Percentiles rank a stretch among this genome's conserved stretches.
Conservation (phyloP, 495 filamentous ascomycete species). For the Penicillium cinerascens region DNA sequence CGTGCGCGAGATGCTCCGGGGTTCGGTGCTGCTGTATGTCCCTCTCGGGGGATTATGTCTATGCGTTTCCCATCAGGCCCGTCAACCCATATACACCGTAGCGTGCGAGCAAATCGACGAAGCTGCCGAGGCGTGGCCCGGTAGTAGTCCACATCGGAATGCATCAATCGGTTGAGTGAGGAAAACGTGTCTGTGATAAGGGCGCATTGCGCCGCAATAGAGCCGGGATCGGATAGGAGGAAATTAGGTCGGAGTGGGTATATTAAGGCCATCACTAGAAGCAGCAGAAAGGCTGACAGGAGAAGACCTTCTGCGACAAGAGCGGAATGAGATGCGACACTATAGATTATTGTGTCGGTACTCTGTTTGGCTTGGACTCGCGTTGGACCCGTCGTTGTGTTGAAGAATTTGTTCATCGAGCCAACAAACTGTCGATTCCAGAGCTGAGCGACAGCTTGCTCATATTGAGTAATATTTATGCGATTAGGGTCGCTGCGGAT, state of each 20-base stretch:
- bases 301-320: slow-evolving; percentile 13
- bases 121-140: slow-evolving; percentile 20
- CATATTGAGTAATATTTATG: not conserved
- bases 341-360: slow-evolving; percentile 2
- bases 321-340: slow-evolving; percentile 13
- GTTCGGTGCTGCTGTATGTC: not conserved
- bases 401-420: slow-evolving; percentile 18
- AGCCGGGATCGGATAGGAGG: slow-evolving; percentile 12
- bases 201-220: slow-evolving; percentile 21
- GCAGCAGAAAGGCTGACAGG: not conserved
- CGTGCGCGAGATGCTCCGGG: not conserved
- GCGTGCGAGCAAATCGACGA: slow-evolving; percentile 12
- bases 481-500: not conserved
- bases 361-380: slow-evolving; percentile 3
- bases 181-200: slow-evolving; percentile 12
- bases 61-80: slow-evolving; percentile 4
- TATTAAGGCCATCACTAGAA: not conserved
- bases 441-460: slow-evolving; percentile 1
- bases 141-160: slow-evolving; percentile 5
- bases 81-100: slow-evolving; percentile 18
- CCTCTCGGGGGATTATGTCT: slow-evolving; percentile 7
- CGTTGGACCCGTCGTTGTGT: slow-evolving; percentile 2
- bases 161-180: not conserved
- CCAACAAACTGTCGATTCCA: slow-evolving; percentile 24
- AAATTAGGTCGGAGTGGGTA: slow-evolving; percentile 14